Conservation (phyloP, 805 yeast genomes). For the Suhomyces sp. region DNA sequence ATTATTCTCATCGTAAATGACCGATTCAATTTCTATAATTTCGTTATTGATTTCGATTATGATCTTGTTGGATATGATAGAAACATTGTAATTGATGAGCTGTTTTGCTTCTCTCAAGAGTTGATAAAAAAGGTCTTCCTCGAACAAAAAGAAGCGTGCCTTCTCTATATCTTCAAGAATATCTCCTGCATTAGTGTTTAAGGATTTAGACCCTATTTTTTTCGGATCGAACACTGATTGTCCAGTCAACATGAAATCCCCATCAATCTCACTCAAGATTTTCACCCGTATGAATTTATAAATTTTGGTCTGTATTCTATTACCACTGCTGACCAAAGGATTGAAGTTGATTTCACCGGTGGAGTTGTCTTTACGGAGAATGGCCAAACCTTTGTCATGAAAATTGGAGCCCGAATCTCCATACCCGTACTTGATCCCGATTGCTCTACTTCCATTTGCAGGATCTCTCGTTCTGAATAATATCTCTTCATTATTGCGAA, state of each 20-base stretch:
- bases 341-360: slow-evolving; percentile 34
- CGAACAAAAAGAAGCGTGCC: slow-evolving; percentile 77
- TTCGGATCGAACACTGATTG: slow-evolving; percentile 42
- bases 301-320: slow-evolving; percentile 32
- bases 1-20: slow-evolving; percentile 41
- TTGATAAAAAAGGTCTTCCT: slow-evolving; percentile 82
- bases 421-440: slow-evolving; percentile 87
- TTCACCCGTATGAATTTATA: slow-evolving; percentile 57
- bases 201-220: slow-evolving; percentile 2
- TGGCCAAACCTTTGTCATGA: slow-evolving; percentile 72
- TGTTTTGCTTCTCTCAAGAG: slow-evolving; percentile 71
- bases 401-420: slow-evolving; percentile 86
- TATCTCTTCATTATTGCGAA: slow-evolving; percentile 51
- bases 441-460: slow-evolving; percentile 41
- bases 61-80: slow-evolving; percentile 61
- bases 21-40: slow-evolving; percentile 67
- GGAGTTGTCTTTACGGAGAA: slow-evolving; percentile 49
- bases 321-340: slow-evolving; percentile 28
- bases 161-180: slow-evolving; percentile 46
- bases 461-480: slow-evolving; percentile 65
- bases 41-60: slow-evolving; percentile 64
- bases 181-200: background rate
- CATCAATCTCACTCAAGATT: slow-evolving; percentile 53
- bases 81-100: slow-evolving; percentile 66
- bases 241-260: slow-evolving; percentile 55